Evolutionary conservation across 2,329 filamentous ascomycete genomes (phyloP).

Genomic region (Aspergillus uvarum): DNA sequence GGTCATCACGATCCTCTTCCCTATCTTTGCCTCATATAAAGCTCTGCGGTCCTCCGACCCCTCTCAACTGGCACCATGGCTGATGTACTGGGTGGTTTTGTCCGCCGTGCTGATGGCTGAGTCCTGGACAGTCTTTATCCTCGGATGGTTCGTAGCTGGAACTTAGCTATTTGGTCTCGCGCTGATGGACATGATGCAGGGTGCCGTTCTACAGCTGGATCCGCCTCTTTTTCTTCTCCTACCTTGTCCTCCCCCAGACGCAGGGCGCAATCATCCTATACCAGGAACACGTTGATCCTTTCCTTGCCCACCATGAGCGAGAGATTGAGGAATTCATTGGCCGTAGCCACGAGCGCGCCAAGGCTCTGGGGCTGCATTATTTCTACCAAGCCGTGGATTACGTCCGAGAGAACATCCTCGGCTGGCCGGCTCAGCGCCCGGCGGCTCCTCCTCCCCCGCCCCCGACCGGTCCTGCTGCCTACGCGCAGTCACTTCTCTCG

Average conservation of each 20-base stretch:
- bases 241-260: slow-evolving; percentile 96
- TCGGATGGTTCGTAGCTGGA: slow-evolving; percentile 64
- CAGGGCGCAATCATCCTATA: slow-evolving; percentile 88
- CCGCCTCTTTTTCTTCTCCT: slow-evolving; percentile 81
- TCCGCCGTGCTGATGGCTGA: slow-evolving; percentile 78
- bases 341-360: slow-evolving; percentile 73
- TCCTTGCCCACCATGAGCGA: slow-evolving; percentile 79
- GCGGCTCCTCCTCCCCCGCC: slow-evolving; percentile 49
- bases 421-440: slow-evolving; percentile 63
- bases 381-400: slow-evolving; percentile 69
- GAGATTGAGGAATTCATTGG: slow-evolving; percentile 91
- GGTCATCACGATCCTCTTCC: slow-evolving; percentile 85
- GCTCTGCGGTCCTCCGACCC: slow-evolving; percentile 90
- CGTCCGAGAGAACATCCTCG: slow-evolving; percentile 75
- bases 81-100: slow-evolving; percentile 98
- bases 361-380: slow-evolving; percentile 73
- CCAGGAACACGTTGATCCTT: slow-evolving; percentile 80
- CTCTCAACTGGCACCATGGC: slow-evolving; percentile 88
- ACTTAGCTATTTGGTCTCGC: not conserved
- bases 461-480: slow-evolving; percentile 49
- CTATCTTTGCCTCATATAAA: slow-evolving; percentile 96
- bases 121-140: slow-evolving; percentile 82
- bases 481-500: slow-evolving; percentile 78
- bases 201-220: slow-evolving; percentile 93
- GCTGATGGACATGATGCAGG: slow-evolving; percentile 47